Evolutionary conservation across 2,329 filamentous ascomycete genomes (phyloP), one percentile per base, ranked within the genome.

Genomic region (Lecanosticta acicola): DNA sequence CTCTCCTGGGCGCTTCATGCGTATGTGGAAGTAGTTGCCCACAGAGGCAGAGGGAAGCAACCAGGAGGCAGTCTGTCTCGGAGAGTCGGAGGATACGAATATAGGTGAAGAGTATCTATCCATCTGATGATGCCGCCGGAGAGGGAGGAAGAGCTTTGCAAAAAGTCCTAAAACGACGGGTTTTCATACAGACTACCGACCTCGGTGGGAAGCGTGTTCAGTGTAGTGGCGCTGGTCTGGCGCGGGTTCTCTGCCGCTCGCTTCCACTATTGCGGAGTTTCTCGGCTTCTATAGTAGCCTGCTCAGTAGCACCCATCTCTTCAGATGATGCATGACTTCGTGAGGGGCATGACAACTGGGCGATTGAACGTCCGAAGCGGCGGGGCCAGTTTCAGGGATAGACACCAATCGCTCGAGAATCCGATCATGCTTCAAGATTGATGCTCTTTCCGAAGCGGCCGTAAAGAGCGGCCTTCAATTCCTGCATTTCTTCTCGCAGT

Each of bases 371-470:
- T n/a, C n/a, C n/a, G n/a, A n/a, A n/a, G n/a, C n/a, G n/a, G n/a
- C n/a, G n/a, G n/a, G n/a, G n/a, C n/a, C n/a, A n/a, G n/a, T n/a
- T n/a, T n/a, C 24, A 29, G 24, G 24, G 24, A 29, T 29, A n/a
- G n/a, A n/a, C n/a, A n/a, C n/a, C n/a, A n/a, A n/a, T n/a, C n/a
- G n/a, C n/a, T n/a, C n/a, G n/a, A n/a, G n/a, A n/a, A n/a, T n/a
- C n/a, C n/a, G 24, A 17, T 56, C 46, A 62, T 20, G 85, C 87
- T 70, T 98, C 93, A 55, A 97, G 76, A 70, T 98, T 98, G 75
- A 98, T 98, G 67, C 90, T 94, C 68, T 86, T 82, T 45, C 93
- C 93, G 70, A 98, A 98, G 51, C 94, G 81, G 26, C 89, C 90
- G 70, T 98, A 98, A 51, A 98, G 72, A 51, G 87, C 82, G 48